These are phyloP conservation scores for Talaromyces sp. DNA, from an alignment of 2,329 filamentous ascomycete genomes.

Conservation along the genomic window DNA sequence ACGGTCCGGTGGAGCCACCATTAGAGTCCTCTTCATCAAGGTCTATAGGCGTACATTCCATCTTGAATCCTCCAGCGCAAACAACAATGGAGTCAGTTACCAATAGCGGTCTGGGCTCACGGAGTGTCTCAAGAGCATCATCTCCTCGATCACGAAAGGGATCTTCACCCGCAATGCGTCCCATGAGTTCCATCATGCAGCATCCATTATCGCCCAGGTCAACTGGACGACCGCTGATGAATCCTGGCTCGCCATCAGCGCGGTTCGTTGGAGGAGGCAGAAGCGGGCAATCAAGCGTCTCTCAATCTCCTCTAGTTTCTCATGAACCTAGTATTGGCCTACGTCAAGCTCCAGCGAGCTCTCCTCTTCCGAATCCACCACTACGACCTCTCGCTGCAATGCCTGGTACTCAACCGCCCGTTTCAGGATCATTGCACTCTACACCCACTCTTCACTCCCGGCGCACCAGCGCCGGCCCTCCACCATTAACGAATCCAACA, in stretches of 20 bases:
- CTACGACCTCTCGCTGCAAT: constrained; percentile 27
- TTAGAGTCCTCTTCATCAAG: constrained; percentile 33
- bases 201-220: constrained; percentile 37
- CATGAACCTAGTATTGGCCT: constrained; percentile 34
- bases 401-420: constrained; percentile 16
- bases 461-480: constrained; percentile 34
- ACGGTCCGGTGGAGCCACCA: constrained; percentile 39
- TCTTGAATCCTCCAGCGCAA: constrained; percentile 42
- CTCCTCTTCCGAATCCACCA: constrained; percentile 28
- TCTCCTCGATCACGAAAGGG: constrained; percentile 31
- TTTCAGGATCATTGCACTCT: constrained; percentile 33
- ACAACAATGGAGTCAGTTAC: constrained; percentile 17
- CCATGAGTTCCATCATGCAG: constrained; percentile 29
- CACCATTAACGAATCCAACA: constrained; percentile 30
- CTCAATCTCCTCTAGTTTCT: constrained; percentile 39
- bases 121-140: constrained; percentile 24
- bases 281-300: constrained; percentile 35
- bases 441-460: constrained; percentile 37
- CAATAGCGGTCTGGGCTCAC: constrained; percentile 25
- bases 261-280: constrained; percentile 35
- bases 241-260: constrained; percentile 41
- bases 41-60: constrained; percentile 45
- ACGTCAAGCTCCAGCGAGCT: constrained; percentile 30
- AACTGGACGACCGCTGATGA: constrained; percentile 34
- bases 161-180: constrained; percentile 32